Conservation (phyloP, 371 early-diverging fungal species). For the Zancudomyces culisetae region DNA sequence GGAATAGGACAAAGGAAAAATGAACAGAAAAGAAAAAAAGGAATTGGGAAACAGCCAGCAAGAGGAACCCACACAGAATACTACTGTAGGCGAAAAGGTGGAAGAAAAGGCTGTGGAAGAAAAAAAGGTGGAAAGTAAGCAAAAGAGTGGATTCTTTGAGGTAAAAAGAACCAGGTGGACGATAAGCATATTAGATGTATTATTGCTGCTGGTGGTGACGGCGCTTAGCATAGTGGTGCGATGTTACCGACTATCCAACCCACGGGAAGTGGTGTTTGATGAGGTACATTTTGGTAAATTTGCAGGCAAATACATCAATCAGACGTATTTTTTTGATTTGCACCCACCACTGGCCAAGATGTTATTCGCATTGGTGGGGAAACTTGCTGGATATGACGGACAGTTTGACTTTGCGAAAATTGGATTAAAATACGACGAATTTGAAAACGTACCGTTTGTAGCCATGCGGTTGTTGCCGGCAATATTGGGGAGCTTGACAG, state of each 20-base stretch:
- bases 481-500: slow-evolving; percentile 45
- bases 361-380: slow-evolving; percentile 62
- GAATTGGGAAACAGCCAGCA: too few species aligned
- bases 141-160: neutral
- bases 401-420: slow-evolving; percentile 72
- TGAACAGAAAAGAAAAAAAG: neutral
- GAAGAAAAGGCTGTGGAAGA: neutral
- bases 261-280: slow-evolving; percentile 37
- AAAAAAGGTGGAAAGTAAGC: neutral
- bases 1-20: neutral
- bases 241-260: neutral
- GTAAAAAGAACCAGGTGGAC: neutral
- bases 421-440: slow-evolving; percentile 47
- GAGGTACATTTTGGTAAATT: slow-evolving; percentile 99
- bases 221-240: neutral
- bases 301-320: slow-evolving; percentile 75
- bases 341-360: slow-evolving; percentile 95
- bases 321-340: slow-evolving; percentile 93
- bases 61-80: too few species aligned
- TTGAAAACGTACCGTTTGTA: slow-evolving; percentile 55
- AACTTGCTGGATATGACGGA: slow-evolving; percentile 71
- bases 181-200: neutral
- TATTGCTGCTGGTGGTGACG: neutral
- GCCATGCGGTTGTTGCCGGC: slow-evolving; percentile 65
- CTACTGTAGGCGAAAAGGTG: too few species aligned